Base-by-base conservation (phyloP, 192 early-diverging fungal species). In the Gonapodya sp. region DNA sequence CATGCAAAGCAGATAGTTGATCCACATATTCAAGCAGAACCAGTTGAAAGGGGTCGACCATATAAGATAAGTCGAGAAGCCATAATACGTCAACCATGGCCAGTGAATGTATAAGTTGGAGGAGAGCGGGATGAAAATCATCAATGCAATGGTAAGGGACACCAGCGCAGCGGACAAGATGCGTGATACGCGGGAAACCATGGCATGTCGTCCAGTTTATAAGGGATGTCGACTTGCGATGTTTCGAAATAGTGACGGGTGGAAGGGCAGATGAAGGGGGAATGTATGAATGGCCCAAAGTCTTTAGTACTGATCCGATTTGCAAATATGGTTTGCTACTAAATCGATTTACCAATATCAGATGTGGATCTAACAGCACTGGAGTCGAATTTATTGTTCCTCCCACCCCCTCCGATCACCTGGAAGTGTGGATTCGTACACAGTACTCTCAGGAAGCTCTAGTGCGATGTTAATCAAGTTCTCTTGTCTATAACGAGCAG, bases 1-100 rank as follows among this genome's bases (percentile, higher is more conserved):
- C 78, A 89, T 91, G 14, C 94, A 93, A 33, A 95, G 86, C 79
- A 89, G 93, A 85, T 97, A 99, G 87, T 97, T 96, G 86, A 93
- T 87, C 85, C 90, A 93, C n/a, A 96, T 91, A 36, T 93, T 87
- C 35, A 91, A 84, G 32, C 95, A 89, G 73, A 89, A 86, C 36
- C 93, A 78, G 85, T 99, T 94, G 88, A 97, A 96, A 1, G 92
- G 92, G 8, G 87, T 86, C 14, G 86, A 81, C 36, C 92, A 89
- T 16, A 92, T 78, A 24, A 36, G 79, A n/a, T 91, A 36, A 16
- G 85, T 79, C 77, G 83, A 80, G 0, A 84, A 81, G 36, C 86
- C 84, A 36, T 82, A 36, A n/a, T 88, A 87, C 18, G 84, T 84
- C 73, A 89, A 84, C 78, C 82, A 88, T 75, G 84, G 74, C 89